Base-by-base conservation (phyloP, 306 rosid genomes). In the Pyrus pyrifolia region DNA sequence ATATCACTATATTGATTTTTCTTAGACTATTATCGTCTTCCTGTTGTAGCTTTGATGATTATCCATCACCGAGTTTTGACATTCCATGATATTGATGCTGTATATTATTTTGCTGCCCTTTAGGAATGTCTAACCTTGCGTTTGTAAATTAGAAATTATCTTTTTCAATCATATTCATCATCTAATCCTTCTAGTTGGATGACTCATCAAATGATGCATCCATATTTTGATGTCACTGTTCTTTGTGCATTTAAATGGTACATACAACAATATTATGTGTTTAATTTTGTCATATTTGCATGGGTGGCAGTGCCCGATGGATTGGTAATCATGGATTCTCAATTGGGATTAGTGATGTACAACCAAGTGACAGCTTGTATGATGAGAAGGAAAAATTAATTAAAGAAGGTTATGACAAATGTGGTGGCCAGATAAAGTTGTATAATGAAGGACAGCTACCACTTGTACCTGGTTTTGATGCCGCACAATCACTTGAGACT, bases 261-360 rank as follows among this genome's bases (percentile, higher is more conserved):
- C 68, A 70, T 73, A 79, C 70, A 72, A 58, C 46, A 44, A 79
- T 80, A 12, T 45, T 55, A 46, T 68, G 31, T 44, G 79, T 25
- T 62, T 72, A 79, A 71, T 76, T 74, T 78, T 77, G 33, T 70
- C 60, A 19, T 55, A 66, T 71, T 77, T 78, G 74, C 79, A 79
- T 60, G 52, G 73, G 71, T 80, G 83, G 89, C 86, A 94, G 98
- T 90, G 98, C 98, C 8, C 92, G 95, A 33, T 94, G 98, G 98
- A 92, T 94, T 65, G 98, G 98, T 68, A 94, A 94, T 80, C 97
- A 89, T 75, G 98, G 98, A 70, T 94, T 94, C 89, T 85, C 98
- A 23, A 91, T 94, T 78, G 98, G 98, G 72, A 90, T 94, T 80
- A 97, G 93, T 68, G 98, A 94, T 83, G 98, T 94, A 70, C 96